phyloP scores from a whole-genome alignment of 371 early-diverging fungal species.

The Massospora cicadina region DNA sequence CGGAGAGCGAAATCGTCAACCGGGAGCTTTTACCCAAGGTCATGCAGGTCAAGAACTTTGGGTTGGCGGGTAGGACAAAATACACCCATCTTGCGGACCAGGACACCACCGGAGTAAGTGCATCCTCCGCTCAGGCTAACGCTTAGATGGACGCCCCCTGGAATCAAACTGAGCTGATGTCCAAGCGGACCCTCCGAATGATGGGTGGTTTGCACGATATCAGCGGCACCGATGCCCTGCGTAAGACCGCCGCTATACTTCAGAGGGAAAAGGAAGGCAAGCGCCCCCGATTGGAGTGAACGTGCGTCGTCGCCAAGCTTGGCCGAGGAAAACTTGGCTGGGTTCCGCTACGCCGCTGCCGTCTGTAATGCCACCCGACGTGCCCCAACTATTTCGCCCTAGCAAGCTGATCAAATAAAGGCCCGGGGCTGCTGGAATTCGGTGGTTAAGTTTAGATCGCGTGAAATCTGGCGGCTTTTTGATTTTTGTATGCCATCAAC shows the following conservation, averaged over 20 bases:
- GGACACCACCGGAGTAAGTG: conserved; percentile 37
- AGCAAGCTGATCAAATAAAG: no score
- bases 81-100: conserved; percentile 70
- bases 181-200: background rate
- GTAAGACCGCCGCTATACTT: background rate
- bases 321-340: no score
- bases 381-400: no score
- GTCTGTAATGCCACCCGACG: no score
- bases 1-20: conserved; percentile 47
- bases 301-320: no score
- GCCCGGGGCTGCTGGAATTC: no score
- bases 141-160: background rate
- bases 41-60: conserved; percentile 84
- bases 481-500: no score
- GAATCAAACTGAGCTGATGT: background rate
- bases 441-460: no score
- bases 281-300: background rate
- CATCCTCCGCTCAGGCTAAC: background rate
- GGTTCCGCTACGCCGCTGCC: no score
- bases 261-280: background rate
- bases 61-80: conserved; percentile 67
- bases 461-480: no score
- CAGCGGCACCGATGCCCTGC: background rate
- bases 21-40: conserved; percentile 56
- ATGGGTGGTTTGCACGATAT: background rate